Percentiles rank a stretch among this genome's conserved stretches.
These are phyloP conservation scores for Phytopythium vexans DNA, from an alignment of 352 stramenopile species.

Conservation along the genomic window DNA sequence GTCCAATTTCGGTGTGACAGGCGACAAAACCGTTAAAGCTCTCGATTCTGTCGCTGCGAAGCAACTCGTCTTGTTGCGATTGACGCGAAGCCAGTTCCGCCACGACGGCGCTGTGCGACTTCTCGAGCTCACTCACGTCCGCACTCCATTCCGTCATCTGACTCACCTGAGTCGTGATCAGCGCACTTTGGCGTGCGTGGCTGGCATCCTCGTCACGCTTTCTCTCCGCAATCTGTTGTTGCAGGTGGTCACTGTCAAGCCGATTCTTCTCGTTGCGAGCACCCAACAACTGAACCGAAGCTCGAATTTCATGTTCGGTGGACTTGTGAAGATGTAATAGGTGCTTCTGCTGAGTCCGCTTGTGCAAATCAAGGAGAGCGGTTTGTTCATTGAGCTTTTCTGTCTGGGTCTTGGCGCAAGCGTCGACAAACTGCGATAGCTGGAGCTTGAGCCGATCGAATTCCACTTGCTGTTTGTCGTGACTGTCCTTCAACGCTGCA, in stretches of 20 bases:
- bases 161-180: conserved; percentile 20
- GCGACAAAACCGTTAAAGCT: conserved; percentile 24
- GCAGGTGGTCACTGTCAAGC: conserved; percentile 16
- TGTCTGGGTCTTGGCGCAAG: conserved; percentile 32
- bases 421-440: conserved; percentile 40
- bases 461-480: conserved; percentile 36
- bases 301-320: conserved; percentile 34
- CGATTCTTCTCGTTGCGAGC: conserved; percentile 30
- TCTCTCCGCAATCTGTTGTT: conserved; percentile 24
- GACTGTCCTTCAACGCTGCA: conserved; percentile 24
- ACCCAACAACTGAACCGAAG: conserved; percentile 27
- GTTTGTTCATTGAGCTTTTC: conserved; percentile 46
- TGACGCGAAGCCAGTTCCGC: conserved; percentile 23
- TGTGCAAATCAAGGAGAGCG: conserved; percentile 32
- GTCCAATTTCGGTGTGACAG: conserved; percentile 23
- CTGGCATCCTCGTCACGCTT: conserved; percentile 13
- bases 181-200: conserved; percentile 15
- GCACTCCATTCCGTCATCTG: conserved; percentile 17
- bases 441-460: conserved; percentile 43
- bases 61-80: conserved; percentile 7
- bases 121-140: conserved; percentile 6
- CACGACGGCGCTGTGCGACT: conserved; percentile 12
- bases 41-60: conserved; percentile 14
- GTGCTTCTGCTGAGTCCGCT: conserved; percentile 30
- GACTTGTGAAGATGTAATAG: conserved; percentile 28